Percentiles rank a stretch among this genome's conserved stretches.
These are phyloP conservation scores for Thermothielavioides terrestris DNA, from an alignment of 495 filamentous ascomycete species.

Conservation along the genomic window DNA sequence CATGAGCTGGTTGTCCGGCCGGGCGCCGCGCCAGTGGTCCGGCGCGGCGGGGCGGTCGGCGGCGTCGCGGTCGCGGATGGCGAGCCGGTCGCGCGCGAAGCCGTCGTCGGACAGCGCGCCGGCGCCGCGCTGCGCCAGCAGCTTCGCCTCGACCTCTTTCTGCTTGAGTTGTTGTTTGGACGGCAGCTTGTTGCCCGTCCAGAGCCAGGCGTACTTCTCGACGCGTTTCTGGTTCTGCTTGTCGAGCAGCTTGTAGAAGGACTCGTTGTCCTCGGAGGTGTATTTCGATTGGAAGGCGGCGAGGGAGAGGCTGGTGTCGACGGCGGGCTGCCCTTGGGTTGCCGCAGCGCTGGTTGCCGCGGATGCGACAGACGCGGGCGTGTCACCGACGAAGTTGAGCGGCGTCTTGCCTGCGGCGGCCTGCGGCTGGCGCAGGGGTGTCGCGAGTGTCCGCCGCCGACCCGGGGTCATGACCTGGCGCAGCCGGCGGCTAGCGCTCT, in stretches of 20 bases:
- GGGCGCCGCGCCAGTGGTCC: slow-evolving; percentile 57
- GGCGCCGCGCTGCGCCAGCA: slow-evolving; percentile 39
- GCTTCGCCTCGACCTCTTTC: slow-evolving; percentile 55
- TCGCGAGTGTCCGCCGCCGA: slow-evolving; percentile 29
- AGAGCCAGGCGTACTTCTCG: slow-evolving; percentile 80
- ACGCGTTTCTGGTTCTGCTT: slow-evolving; percentile 77
- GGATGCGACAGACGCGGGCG: slow-evolving; percentile 46
- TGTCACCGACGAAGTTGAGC: slow-evolving; percentile 52
- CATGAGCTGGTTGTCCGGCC: slow-evolving; percentile 80
- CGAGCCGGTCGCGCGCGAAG: slow-evolving; percentile 44
- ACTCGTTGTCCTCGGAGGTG: slow-evolving; percentile 95
- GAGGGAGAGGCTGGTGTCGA: slow-evolving; percentile 76
- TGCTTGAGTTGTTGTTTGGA: slow-evolving; percentile 79
- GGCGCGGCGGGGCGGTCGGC: slow-evolving; percentile 63
- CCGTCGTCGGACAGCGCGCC: slow-evolving; percentile 38
- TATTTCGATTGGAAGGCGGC: slow-evolving; percentile 83
- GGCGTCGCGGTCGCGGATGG: slow-evolving; percentile 51
- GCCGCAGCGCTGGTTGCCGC: slow-evolving; percentile 11
- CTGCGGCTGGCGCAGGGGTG: slow-evolving; percentile 19
- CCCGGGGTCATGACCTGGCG: slow-evolving; percentile 76
- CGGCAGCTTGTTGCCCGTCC: slow-evolving; percentile 79
- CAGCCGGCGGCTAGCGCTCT: slow-evolving; percentile 63
- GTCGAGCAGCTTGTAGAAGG: slow-evolving; percentile 86
- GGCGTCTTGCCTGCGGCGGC: slow-evolving; percentile 36
- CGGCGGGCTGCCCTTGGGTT: slow-evolving; percentile 34